Base-by-base conservation (phyloP, 116 monocot species). In the Papilionanthe hybrid region DNA sequence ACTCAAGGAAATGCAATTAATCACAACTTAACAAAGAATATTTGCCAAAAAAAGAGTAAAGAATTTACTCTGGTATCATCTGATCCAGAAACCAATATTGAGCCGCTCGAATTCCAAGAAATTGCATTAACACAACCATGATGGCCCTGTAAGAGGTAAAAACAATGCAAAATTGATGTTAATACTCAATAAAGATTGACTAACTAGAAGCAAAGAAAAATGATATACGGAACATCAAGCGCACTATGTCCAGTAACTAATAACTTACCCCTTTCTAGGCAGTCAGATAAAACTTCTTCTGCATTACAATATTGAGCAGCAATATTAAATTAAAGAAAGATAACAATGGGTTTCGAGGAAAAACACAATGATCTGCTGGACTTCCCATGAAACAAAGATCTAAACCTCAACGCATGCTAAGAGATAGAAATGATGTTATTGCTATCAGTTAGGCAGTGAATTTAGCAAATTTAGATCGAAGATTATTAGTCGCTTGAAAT, bases 81-180 rank as follows among this genome's bases (percentile, higher is more conserved):
- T 65, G 97, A 97, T 65, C 97, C 97, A 67, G 97, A 97, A 77
- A 97, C 78, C 22, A 97, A 75, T 80, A 97, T 88, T 55, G 97
- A 89, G 32, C 97, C 97, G 7, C 76, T 88, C 30, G 94, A 89
- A 82, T 97, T 97, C 97, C 97, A 97, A 19, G 94, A 89, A 78
- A 97, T 81, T 77, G 94, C 82, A 89, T 97, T 97, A 23, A 97
- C 97, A 90, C 97, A 97, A 81, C 97, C 92, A 83, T 78, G 81
- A 88, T 97, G 97, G 18, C 97, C 97, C 97, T 97, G 83, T 42
- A 20, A 18, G 29, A 42, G 20, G 9, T 48, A 68, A 30, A 13
- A 72, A 71, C 53, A 53, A 53, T 4, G 53, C 2, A 15, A 45
- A 53, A 15, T 17, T 15, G 17, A 53, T 15, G 53, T 53, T 15